These are phyloP conservation scores for Diutina siamensis DNA, from an alignment of 1,139 yeast genomes.

Conservation along the genomic window DNA sequence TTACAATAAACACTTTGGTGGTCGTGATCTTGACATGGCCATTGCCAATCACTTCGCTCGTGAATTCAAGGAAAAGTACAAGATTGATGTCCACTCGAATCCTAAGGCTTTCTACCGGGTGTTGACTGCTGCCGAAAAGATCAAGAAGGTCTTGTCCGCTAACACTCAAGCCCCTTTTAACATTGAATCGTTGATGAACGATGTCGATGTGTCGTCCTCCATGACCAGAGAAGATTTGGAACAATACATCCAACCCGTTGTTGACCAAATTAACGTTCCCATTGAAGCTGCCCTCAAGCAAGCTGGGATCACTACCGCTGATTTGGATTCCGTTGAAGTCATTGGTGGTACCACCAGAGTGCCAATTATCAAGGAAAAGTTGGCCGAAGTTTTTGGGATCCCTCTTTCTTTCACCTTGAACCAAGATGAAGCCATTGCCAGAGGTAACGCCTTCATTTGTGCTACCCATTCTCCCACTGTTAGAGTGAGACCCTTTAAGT, in stretches of 20 bases:
- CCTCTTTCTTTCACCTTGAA: constrained; percentile 87
- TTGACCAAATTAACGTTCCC: constrained; percentile 66
- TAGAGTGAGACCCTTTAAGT: constrained; percentile 97
- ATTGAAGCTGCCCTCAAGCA: constrained; percentile 71
- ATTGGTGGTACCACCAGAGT: constrained; percentile 99
- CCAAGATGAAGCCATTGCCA: constrained; percentile 98
- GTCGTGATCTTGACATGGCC: constrained; percentile 90
- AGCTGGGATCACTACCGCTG: constrained; percentile 62
- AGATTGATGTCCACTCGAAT: constrained; percentile 82
- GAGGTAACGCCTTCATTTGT: constrained; percentile 98
- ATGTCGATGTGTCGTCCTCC: constrained; percentile 86
- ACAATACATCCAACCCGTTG: constrained; percentile 73
- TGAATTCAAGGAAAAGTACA: constrained; percentile 82
- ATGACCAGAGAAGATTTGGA: constrained; percentile 89
- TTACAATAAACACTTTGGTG: constrained; percentile 94
- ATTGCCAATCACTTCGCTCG: constrained; percentile 92
- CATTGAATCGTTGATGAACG: constrained; percentile 95
- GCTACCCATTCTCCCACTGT: constrained; percentile 98
- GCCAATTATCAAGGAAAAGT: constrained; percentile 77
- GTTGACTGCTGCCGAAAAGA: constrained; percentile 78
- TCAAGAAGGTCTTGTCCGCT: constrained; percentile 94
- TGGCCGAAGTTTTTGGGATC: constrained; percentile 75
- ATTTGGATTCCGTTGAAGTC: constrained; percentile 83
- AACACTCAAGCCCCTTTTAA: constrained; percentile 91
- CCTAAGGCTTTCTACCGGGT: constrained; percentile 95